Evolutionary conservation across 2,329 filamentous ascomycete species (phyloP).

Genomic region (Aphanocladium album): DNA sequence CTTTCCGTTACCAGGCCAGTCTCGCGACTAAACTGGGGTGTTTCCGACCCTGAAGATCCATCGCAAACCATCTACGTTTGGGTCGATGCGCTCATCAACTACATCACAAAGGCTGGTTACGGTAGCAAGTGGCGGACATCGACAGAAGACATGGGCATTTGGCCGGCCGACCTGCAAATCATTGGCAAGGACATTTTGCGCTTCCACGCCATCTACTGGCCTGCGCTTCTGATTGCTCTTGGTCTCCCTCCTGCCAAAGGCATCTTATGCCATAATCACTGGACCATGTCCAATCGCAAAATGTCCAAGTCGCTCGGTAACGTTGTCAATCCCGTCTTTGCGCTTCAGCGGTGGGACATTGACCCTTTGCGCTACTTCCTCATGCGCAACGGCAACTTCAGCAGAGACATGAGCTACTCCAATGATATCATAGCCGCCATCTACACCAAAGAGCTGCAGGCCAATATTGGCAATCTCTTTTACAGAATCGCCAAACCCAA

Average conservation of each 20-base stretch:
- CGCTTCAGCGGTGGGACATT: slow-evolving; percentile 80
- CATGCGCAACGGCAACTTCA: slow-evolving; percentile 70
- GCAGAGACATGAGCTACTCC: slow-evolving; percentile 76
- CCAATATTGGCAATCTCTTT: slow-evolving; percentile 74
- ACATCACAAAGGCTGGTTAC: slow-evolving; percentile 82
- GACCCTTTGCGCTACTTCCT: slow-evolving; percentile 90
- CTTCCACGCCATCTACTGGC: slow-evolving; percentile 98
- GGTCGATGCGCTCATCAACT: slow-evolving; percentile 94
- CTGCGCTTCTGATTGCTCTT: slow-evolving; percentile 86
- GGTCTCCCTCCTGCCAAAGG: slow-evolving; percentile 72
- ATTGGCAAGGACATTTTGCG: slow-evolving; percentile 95
- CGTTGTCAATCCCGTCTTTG: slow-evolving; percentile 90
- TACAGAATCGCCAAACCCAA: slow-evolving; percentile 64
- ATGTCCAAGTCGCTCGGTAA: slow-evolving; percentile 97
- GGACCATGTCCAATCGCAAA: slow-evolving; percentile 86
- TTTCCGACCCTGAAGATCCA: slow-evolving; percentile 77
- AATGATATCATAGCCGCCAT: slow-evolving; percentile 69
- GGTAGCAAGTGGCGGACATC: slow-evolving; percentile 56
- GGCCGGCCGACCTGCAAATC: slow-evolving; percentile 89
- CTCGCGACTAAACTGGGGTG: slow-evolving; percentile 78
- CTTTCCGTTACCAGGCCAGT: slow-evolving; percentile 82
- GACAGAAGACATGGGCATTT: slow-evolving; percentile 58
- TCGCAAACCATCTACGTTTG: slow-evolving; percentile 96
- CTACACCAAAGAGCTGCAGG: slow-evolving; percentile 76
- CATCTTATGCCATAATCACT: slow-evolving; percentile 87